Evolutionary conservation across 108 stramenopile species (phyloP).

Genomic region (Epipyxis sp.): DNA sequence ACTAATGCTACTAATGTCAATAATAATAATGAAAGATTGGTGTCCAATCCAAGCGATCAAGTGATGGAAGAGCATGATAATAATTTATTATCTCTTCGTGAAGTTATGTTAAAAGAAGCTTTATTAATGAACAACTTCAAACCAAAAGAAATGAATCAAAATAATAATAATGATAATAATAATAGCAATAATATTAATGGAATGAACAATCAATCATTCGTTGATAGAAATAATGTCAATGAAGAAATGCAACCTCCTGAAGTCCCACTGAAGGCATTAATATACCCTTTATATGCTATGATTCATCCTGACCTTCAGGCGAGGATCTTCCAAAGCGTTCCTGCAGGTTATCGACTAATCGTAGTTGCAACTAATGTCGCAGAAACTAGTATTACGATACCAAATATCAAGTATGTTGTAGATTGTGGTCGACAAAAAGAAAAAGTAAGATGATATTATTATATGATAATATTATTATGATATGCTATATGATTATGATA

Average conservation of each 20-base stretch:
- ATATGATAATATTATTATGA: too few relatives aligned
- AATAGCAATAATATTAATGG: too few relatives aligned
- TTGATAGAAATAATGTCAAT: too few relatives aligned
- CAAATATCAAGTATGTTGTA: conserved; percentile 84
- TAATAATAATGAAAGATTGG: too few relatives aligned
- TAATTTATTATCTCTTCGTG: conserved; percentile 32
- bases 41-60: too few relatives aligned
- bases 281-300: conserved; percentile 89
- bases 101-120: neutral
- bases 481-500: too few relatives aligned
- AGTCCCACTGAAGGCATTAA: conserved; percentile 19
- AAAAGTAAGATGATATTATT: too few relatives aligned
- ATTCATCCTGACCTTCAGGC: conserved; percentile 83
- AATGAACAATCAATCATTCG: too few relatives aligned
- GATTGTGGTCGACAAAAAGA: conserved; percentile 92
- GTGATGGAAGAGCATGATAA: conserved; percentile 35
- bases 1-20: too few relatives aligned
- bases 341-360: conserved; percentile 76
- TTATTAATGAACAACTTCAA: too few relatives aligned
- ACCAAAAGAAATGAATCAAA: too few relatives aligned
- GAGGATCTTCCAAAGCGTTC: conserved; percentile 78
- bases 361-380: conserved; percentile 96
- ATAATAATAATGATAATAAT: too few relatives aligned
- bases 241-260: conserved; percentile 30
- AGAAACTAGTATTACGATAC: conserved; percentile 85